These are phyloP conservation scores for Solioccasus polychromus DNA, from an alignment of 768 basidiomycete genomes.

Conservation along the genomic window DNA sequence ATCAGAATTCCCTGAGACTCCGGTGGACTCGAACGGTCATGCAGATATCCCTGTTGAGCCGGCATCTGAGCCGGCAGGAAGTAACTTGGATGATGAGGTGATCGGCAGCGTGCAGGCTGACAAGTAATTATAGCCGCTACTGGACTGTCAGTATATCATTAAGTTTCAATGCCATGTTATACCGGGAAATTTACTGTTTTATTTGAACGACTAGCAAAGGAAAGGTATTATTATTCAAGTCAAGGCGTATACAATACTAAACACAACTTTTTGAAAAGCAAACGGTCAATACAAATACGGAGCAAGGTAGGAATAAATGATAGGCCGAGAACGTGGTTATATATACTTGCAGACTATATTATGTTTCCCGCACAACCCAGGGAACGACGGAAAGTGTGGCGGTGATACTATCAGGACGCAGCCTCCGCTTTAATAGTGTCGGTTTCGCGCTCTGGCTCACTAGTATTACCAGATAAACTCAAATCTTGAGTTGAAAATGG, in stretches of 20 bases:
- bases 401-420: slow-evolving; percentile 27
- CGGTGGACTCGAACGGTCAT: slow-evolving; percentile 37
- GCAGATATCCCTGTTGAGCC: slow-evolving; percentile 46
- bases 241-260: slow-evolving; percentile 35
- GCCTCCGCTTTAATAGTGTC: slow-evolving; percentile 71
- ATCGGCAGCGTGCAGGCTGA: slow-evolving; percentile 39
- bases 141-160: slow-evolving; percentile 12
- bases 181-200: slow-evolving; percentile 14
- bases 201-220: slow-evolving; percentile 12
- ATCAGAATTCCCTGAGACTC: slow-evolving; percentile 30
- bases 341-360: slow-evolving; percentile 31
- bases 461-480: slow-evolving; percentile 50
- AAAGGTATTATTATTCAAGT: slow-evolving; percentile 29
- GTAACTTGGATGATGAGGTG: slow-evolving; percentile 31
- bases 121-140: slow-evolving; percentile 22
- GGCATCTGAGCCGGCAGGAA: slow-evolving; percentile 39
- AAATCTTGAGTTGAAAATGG: slow-evolving; percentile 68
- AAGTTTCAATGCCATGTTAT: slow-evolving; percentile 21
- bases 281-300: slow-evolving; percentile 35
- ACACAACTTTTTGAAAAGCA: slow-evolving; percentile 34
- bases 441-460: slow-evolving; percentile 60
- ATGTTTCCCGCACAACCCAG: slow-evolving; percentile 28
- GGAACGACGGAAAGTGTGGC: slow-evolving; percentile 23
- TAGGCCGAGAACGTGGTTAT: slow-evolving; percentile 28
- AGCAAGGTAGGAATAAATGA: slow-evolving; percentile 40